Base-by-base conservation (phyloP, 345 rosid species). In the Abelmoschus esculentus region DNA sequence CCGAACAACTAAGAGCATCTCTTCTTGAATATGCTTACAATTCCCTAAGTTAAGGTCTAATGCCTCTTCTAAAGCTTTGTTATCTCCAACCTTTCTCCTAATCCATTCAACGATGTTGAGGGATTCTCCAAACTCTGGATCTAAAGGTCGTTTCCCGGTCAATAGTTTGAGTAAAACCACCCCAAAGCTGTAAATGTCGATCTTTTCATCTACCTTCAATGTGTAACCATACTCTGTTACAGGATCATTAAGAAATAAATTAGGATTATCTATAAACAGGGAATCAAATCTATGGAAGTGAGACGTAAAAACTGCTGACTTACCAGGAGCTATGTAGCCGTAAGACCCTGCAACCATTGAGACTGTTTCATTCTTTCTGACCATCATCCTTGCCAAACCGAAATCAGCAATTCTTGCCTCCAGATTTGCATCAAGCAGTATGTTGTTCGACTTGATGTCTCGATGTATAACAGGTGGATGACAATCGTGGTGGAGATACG, bases 261-360 rank as follows among this genome's bases (percentile, higher is more conserved):
- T 26, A 11, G 31, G 18, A 36, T 12, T 64, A 64, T 13, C 19
- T 56, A 22, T 69, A 15, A 65, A 58, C 26, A 50, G 6, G 54
- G 6, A 40, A 40, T 58, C 18, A 10, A 40, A 13, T 31, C 28
- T n/a, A 29, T 32, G 4, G 50, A 42, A 6, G n/a, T 56, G 49
- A 62, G 36, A 1, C 13, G 53, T n/a, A 12, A 55, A 22, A 46
- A 49, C 40, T 34, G 29, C 64, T 19, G 31, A 66, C 75, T 77
- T 77, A 93, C 98, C 96, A 7, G 96, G 96, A 53, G 97, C 98
- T 7, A 93, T 93, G 83, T 89, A 93, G 14, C 97, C 96, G 69
- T 88, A 91, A n/a, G 98, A 93, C 40, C 98, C 98, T 29, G 98
- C 97, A 64, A 93, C 97, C 89, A 89, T 82, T 0, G 96, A 89